These are phyloP conservation scores for Isoetes taiwanensis DNA, from an alignment of 75 land plant genomes.

Conservation along the genomic window DNA sequence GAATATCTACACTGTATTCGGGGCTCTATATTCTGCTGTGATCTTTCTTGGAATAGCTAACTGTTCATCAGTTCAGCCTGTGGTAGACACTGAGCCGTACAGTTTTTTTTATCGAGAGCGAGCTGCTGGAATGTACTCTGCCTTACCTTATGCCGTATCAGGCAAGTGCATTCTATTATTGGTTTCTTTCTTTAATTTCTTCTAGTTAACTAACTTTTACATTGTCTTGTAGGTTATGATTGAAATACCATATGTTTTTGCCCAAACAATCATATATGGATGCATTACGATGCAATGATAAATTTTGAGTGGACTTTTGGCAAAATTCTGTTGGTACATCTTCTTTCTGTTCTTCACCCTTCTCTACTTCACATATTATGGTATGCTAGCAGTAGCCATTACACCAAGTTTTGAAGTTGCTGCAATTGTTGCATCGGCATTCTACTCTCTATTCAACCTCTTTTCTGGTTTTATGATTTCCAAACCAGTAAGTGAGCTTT, in stretches of 20 bases:
- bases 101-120: not conserved
- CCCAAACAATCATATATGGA: slow-evolving; percentile 1
- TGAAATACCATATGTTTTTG: slow-evolving; percentile 1
- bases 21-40: not conserved
- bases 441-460: slow-evolving; percentile 4
- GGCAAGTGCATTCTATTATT: not conserved
- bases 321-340: slow-evolving; percentile 2
- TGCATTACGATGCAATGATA: not conserved
- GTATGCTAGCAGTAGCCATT: slow-evolving; percentile 2
- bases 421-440: not conserved
- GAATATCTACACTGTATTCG: not conserved
- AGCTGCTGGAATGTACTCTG: slow-evolving; percentile 4
- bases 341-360: slow-evolving; percentile 1
- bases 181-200: not conserved
- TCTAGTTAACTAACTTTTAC: not conserved
- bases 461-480: not conserved
- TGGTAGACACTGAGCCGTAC: not conserved
- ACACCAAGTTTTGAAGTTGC: not conserved
- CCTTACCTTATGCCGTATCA: not conserved
- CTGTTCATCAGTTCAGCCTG: slow-evolving; percentile 7
- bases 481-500: slow-evolving; percentile 7
- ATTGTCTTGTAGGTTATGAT: not conserved
- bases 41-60: not conserved
- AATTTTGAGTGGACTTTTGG: not conserved
- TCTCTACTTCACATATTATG: slow-evolving; percentile 8